These are phyloP conservation scores for Gracilariopsis chorda DNA, from an alignment of 23 red algal species.

Conservation along the genomic window DNA sequence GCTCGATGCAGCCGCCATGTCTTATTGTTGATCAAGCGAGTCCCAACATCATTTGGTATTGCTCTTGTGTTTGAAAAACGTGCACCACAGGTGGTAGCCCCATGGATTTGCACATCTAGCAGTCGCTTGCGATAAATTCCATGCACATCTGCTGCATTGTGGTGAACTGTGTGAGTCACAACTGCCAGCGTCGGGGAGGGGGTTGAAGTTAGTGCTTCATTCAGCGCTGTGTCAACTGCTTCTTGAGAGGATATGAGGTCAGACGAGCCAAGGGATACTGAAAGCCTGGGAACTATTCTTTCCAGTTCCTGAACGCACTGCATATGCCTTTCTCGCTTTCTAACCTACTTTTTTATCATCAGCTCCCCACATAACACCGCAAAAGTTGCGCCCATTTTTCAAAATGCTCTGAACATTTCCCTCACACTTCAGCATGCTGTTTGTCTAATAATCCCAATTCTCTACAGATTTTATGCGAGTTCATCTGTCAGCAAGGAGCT, in stretches of 20 bases:
- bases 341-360: too few relatives aligned
- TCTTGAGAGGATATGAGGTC: not conserved
- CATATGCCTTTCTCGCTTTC: too few relatives aligned
- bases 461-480: too few relatives aligned
- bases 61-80: not conserved
- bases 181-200: conserved; percentile 8
- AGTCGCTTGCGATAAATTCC: not conserved
- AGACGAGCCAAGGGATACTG: not conserved
- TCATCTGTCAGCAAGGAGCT: too few relatives aligned
- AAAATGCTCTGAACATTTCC: too few relatives aligned
- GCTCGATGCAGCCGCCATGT: not conserved
- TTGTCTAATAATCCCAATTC: too few relatives aligned
- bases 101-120: conserved; percentile 16
- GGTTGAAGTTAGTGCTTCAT: not conserved
- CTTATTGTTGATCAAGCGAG: not conserved
- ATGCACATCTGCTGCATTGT: not conserved
- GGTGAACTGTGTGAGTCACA: conserved; percentile 5
- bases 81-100: conserved; percentile 38
- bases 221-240: conserved; percentile 10
- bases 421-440: too few relatives aligned
- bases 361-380: too few relatives aligned
- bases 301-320: not conserved
- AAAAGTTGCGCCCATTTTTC: too few relatives aligned
- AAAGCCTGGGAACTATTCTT: not conserved
- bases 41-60: not conserved